A percentile compares a stretch with the other conserved stretches of the same genome.
Evolutionary conservation across 108 stramenopile genomes (phyloP).

Genomic region (Fragilaria radians): DNA sequence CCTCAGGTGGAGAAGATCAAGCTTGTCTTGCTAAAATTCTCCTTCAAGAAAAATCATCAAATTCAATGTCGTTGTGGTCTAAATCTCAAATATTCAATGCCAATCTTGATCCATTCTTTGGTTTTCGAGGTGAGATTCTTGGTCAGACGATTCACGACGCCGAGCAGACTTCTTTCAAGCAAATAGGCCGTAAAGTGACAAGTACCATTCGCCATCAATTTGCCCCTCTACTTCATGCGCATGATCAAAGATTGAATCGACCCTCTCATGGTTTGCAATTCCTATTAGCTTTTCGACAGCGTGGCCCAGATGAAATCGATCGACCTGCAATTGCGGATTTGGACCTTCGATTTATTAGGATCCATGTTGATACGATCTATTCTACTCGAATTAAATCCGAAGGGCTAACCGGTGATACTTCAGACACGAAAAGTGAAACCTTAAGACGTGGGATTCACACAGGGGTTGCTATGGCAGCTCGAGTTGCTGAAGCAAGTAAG

Average conservation of each 20-base stretch:
- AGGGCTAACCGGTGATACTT: background rate
- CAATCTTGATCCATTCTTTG: slow-evolving; percentile 35
- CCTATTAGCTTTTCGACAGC: slow-evolving; percentile 47
- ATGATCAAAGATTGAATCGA: slow-evolving; percentile 14
- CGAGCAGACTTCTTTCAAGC: background rate
- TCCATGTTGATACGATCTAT: slow-evolving; percentile 42
- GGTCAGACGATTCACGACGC: background rate
- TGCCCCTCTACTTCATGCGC: slow-evolving; percentile 1
- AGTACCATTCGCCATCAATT: slow-evolving; percentile 15
- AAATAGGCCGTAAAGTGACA: slow-evolving; percentile 12
- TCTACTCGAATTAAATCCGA: background rate
- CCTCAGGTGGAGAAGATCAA: background rate
- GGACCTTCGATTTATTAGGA: slow-evolving; percentile 41
- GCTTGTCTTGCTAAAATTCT: background rate
- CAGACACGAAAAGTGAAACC: background rate
- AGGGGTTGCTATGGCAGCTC: background rate
- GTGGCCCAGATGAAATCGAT: slow-evolving; percentile 36
- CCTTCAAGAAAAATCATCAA: background rate
- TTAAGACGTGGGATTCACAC: background rate
- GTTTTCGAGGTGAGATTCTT: slow-evolving; percentile 19
- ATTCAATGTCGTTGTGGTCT: slow-evolving; percentile 11
- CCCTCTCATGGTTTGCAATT: slow-evolving; percentile 12
- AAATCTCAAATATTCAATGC: slow-evolving; percentile 38
- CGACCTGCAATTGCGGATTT: slow-evolving; percentile 70
- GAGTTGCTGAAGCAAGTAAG: slow-evolving; percentile 31